These are phyloP conservation scores for Hymenoscyphus occultus DNA, from an alignment of 2,329 filamentous ascomycete genomes.

Conservation along the genomic window DNA sequence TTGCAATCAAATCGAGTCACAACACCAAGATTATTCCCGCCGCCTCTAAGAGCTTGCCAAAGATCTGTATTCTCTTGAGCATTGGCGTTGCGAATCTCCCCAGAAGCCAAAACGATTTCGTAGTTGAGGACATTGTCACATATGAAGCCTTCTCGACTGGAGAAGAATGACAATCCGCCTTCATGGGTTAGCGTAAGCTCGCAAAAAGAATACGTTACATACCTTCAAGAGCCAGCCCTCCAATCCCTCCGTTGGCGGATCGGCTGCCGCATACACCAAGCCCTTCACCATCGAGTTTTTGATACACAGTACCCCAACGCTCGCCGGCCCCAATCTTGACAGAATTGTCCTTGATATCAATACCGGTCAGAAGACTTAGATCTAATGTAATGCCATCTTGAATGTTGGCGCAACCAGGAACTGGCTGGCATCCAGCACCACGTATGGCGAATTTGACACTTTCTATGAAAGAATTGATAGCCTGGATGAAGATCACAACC, in stretches of 20 bases:
- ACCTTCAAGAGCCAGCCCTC: constrained; percentile 1
- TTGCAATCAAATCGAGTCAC: constrained; percentile 19
- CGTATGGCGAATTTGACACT: neutral
- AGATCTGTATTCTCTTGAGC: constrained; percentile 12
- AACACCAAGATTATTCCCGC: constrained; percentile 22
- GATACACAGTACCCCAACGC: constrained; percentile 2
- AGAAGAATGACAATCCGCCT: constrained; percentile 18
- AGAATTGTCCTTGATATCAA: neutral
- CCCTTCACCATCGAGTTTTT: neutral
- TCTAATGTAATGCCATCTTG: constrained; percentile 2
- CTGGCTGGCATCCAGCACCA: neutral
- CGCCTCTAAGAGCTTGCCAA: constrained; percentile 17
- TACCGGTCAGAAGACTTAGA: neutral
- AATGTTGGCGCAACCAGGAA: constrained; percentile 4
- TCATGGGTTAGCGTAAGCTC: neutral
- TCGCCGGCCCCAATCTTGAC: constrained; percentile 1
- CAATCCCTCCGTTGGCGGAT: neutral
- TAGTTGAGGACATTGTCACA: constrained; percentile 45
- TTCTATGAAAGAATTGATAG: neutral
- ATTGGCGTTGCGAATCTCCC: constrained; percentile 18
- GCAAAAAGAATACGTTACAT: neutral
- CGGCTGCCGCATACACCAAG: constrained; percentile 4
- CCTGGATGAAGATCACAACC: neutral
- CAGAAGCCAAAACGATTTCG: constrained; percentile 31
- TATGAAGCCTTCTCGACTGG: constrained; percentile 43